Evolutionary conservation across 345 rosid species (phyloP).

Genomic region (Cardamine resedifolia): DNA sequence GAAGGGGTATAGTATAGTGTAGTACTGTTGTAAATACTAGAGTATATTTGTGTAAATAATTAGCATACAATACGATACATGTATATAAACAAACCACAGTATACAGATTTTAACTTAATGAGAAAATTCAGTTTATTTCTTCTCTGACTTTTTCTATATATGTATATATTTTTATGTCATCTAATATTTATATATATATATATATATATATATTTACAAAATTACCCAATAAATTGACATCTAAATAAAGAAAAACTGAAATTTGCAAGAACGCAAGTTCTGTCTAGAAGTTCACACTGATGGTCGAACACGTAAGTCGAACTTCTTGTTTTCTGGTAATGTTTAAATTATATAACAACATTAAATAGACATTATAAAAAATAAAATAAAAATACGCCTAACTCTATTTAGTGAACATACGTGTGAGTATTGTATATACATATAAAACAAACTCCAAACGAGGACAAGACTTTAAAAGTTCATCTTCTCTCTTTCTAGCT

Average conservation of each 20-base stretch:
- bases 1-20: too few species aligned
- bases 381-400: background rate
- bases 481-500: background rate
- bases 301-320: conserved; percentile 16
- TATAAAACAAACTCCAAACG: conserved; percentile 7
- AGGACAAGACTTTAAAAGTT: conserved; percentile 14
- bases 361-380: background rate
- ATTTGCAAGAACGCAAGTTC: conserved; percentile 1
- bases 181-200: too few species aligned
- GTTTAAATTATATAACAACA: conserved; percentile 1
- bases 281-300: conserved; percentile 26
- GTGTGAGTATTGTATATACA: background rate
- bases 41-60: too few species aligned
- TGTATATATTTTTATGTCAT: too few species aligned
- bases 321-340: conserved; percentile 13
- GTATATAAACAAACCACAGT: too few species aligned
- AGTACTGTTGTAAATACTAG: too few species aligned
- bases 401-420: background rate
- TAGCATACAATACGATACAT: too few species aligned
- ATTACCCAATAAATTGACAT: background rate
- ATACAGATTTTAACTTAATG: too few species aligned
- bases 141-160: too few species aligned
- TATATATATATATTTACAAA: too few species aligned
- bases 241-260: background rate
- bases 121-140: too few species aligned